Base-by-base conservation (phyloP, 352 stramenopile genomes). In the Pythium coloratum region DNA sequence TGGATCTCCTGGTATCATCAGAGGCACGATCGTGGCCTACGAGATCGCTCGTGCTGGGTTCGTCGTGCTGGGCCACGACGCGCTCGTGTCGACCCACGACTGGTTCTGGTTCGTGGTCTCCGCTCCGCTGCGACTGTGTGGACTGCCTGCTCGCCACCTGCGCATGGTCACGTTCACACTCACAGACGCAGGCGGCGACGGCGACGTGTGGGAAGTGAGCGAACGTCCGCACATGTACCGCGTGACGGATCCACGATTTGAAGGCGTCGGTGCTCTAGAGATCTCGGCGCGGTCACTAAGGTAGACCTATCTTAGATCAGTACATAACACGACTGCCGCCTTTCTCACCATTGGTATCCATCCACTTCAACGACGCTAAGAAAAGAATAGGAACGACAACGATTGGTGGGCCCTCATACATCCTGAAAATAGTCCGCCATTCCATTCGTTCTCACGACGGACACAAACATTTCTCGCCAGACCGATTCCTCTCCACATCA, bases 111-210 rank as follows among this genome's bases (percentile, higher is more conserved):
- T 73, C 13, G 36, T 63, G n/a, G 51, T 53, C 9, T 62, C 59
- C 16, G 62, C 60, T 10, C 66, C 66, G 30, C 50, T 64, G 46
- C 60, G 62, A 8, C 2, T 24, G 2, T n/a, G 63, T 14, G 38
- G 56, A 3, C 26, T 64, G 8, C 64, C 64, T 9, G 53, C 59
- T 36, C 55, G 46, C 44, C 62, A 69, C 36, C 20, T 69, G 16
- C 62, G 62, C 20, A 64, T 69, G 62, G 55, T 69, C 32, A 64
- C 56, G 47, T 64, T 64, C 28, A 56, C 64, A 26, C n/a, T 70
- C 26, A 46, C 24, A 0, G 36, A 59, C 2, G 16, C 0, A 18
- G 8, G 33, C 14, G 42, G n/a, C 30, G 46, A 6, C 8, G 54
- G n/a, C n/a, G n/a, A n/a, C n/a, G n/a, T 42, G 46, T 59, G 16